A percentile compares a stretch with the other conserved stretches of the same genome.
phyloP scores from a whole-genome alignment of 148 eudicot species.

The Cornus florida region DNA sequence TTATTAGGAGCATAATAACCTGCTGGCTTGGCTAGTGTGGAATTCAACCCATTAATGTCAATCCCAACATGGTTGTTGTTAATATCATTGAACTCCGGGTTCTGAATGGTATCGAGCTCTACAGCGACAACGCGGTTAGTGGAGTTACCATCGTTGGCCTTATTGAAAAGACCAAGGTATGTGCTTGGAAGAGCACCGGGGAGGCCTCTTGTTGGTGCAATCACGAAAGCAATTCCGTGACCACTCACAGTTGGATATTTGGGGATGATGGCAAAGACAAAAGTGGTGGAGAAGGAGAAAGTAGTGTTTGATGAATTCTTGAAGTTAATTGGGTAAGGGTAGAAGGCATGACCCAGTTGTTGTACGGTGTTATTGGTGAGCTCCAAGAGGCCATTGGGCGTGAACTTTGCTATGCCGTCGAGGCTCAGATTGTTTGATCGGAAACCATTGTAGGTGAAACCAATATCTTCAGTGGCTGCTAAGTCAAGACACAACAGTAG shows the following conservation, averaged over 20 bases:
- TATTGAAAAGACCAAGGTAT: not conserved
- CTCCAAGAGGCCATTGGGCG: not conserved
- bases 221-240: not conserved
- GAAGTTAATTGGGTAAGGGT: not conserved
- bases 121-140: not conserved
- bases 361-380: not conserved
- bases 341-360: not conserved
- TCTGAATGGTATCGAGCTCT: not conserved
- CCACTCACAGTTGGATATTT: not conserved
- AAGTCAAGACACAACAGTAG: not conserved
- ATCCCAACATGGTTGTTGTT: not conserved
- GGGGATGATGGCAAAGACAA: not conserved
- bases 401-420: not conserved
- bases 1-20: not conserved
- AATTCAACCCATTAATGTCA: not conserved
- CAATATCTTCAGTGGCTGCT: not conserved
- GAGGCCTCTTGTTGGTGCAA: not conserved
- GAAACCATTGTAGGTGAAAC: not conserved
- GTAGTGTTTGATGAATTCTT: not conserved
- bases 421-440: not conserved
- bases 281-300: conserved; percentile 1
- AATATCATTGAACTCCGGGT: not conserved
- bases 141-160: not conserved
- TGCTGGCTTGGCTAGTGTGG: not conserved
- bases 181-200: not conserved